These are phyloP conservation scores for Colletotrichum zoysiae DNA, from an alignment of 2,329 filamentous ascomycete genomes.

Conservation along the genomic window DNA sequence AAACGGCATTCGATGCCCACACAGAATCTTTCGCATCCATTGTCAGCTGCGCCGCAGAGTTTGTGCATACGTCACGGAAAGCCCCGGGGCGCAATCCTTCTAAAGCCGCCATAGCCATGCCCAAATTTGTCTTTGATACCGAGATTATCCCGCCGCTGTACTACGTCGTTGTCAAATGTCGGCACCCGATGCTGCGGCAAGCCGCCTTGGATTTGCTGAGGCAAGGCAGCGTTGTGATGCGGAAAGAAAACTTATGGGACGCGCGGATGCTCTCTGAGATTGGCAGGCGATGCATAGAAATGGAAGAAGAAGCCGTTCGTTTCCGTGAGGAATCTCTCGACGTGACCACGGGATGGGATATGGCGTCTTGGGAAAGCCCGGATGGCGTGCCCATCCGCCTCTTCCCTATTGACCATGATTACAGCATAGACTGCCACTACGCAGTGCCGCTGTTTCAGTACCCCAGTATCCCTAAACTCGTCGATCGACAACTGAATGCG, in stretches of 20 bases:
- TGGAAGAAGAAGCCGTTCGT: constrained; percentile 49
- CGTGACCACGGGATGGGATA: constrained; percentile 10
- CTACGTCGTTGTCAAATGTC: constrained; percentile 55
- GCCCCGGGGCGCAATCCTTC: constrained; percentile 32
- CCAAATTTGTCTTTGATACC: constrained; percentile 57
- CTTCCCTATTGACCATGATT: background rate
- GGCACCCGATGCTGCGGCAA: constrained; percentile 56
- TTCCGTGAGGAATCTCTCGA: background rate
- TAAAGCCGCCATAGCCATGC: constrained; percentile 29
- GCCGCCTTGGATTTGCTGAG: constrained; percentile 54
- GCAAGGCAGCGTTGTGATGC: constrained; percentile 48
- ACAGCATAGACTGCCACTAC: background rate
- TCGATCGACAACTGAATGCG: constrained; percentile 7
- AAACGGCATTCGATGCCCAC: constrained; percentile 53
- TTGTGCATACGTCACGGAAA: constrained; percentile 28
- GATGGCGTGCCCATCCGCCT: constrained; percentile 10
- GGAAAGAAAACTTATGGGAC: constrained; percentile 57
- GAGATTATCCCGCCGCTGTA: constrained; percentile 58
- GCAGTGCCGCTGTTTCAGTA: constrained; percentile 11
- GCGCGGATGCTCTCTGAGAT: constrained; percentile 50
- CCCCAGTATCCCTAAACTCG: constrained; percentile 19
- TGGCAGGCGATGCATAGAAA: constrained; percentile 51
- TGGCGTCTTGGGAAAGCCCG: constrained; percentile 11
- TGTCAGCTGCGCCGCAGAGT: constrained; percentile 48
- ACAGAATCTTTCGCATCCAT: constrained; percentile 53